Evolutionary conservation across 768 basidiomycete genomes (phyloP).

Genomic region (Mycena crocata): DNA sequence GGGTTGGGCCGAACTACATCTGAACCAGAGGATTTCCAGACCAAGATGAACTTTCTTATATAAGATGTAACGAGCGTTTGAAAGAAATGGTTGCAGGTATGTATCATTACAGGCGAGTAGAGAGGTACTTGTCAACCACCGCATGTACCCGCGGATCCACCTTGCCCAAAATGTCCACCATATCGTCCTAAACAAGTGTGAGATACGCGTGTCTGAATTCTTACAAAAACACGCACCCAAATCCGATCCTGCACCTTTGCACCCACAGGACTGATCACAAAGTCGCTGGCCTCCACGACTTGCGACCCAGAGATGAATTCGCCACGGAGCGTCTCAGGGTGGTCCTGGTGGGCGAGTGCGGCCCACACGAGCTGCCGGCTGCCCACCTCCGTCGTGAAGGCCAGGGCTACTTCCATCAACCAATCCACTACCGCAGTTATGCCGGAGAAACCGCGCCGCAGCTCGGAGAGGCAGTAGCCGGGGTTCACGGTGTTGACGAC

Average conservation of each 20-base stretch:
- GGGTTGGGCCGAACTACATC: no score
- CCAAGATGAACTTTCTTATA: no score
- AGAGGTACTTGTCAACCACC: conserved; percentile 33
- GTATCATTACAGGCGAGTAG: no score
- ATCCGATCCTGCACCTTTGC: conserved; percentile 25
- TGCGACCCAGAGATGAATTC: conserved; percentile 20
- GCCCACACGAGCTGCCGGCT: conserved; percentile 35
- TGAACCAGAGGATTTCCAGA: no score
- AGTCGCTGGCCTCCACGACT: conserved; percentile 35
- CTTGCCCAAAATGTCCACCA: conserved; percentile 6
- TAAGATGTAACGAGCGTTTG: no score
- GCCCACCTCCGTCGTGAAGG: conserved; percentile 35
- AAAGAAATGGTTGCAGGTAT: no score
- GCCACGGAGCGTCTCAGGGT: conserved; percentile 29
- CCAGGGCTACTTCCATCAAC: conserved; percentile 16
- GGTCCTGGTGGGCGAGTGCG: conserved; percentile 19
- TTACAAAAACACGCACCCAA: conserved; percentile 18
- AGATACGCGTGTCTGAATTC: neutral
- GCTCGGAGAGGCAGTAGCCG: conserved; percentile 33
- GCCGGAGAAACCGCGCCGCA: conserved; percentile 17
- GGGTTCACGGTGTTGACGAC: conserved; percentile 31
- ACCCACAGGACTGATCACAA: conserved; percentile 30
- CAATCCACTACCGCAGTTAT: neutral
- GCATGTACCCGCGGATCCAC: conserved; percentile 1
- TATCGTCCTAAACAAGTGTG: neutral